Conservation (phyloP, 2,329 filamentous ascomycete species). For the Trichophyton verrucosum region DNA sequence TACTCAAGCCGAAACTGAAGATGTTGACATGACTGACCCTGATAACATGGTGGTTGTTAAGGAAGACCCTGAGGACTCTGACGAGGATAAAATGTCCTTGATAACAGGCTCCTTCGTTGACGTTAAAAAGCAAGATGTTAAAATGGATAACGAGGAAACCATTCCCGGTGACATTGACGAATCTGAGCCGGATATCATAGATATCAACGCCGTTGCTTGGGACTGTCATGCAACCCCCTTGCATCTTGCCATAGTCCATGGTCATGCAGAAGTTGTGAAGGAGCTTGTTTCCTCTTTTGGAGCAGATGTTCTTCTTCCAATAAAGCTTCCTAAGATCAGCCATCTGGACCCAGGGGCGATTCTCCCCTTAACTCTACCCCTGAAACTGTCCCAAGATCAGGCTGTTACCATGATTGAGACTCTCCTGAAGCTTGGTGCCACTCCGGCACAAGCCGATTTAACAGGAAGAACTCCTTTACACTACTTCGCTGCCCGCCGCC, state of each 20-base stretch:
- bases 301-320: conserved; percentile 46
- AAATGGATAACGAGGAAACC: conserved; percentile 18
- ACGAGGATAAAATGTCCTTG: conserved; percentile 15
- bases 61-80: neutral
- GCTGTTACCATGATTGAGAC: neutral
- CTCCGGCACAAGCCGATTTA: conserved; percentile 56
- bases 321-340: neutral
- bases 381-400: neutral
- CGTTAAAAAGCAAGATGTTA: conserved; percentile 38
- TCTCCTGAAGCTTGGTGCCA: conserved; percentile 45
- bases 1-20: conserved; percentile 36
- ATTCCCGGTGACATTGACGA: conserved; percentile 9
- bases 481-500: conserved; percentile 42
- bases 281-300: conserved; percentile 57
- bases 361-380: neutral
- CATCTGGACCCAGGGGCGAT: neutral
- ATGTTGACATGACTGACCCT: conserved; percentile 22
- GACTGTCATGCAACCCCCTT: conserved; percentile 61
- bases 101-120: conserved; percentile 41
- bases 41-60: neutral
- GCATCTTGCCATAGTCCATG: conserved; percentile 65
- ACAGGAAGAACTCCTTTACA: conserved; percentile 53
- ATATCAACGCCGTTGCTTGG: conserved; percentile 63
- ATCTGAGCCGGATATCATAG: conserved; percentile 58
- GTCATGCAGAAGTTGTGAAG: conserved; percentile 56